Percentiles rank a stretch among this genome's conserved stretches.
Evolutionary conservation across 2,329 filamentous ascomycete species (phyloP).

Genomic region (Nectriaceae sp.): DNA sequence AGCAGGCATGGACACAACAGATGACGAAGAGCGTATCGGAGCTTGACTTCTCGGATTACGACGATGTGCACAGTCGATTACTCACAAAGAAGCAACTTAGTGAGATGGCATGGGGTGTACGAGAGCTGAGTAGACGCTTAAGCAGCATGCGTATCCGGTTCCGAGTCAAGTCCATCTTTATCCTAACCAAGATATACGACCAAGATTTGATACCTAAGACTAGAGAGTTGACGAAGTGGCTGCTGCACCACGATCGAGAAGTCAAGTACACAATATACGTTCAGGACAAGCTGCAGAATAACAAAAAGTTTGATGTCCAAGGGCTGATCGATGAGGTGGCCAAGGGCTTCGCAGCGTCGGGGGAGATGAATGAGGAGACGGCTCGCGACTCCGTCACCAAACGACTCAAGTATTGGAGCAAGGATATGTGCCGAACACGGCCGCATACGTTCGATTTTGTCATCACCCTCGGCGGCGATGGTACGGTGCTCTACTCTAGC

Average conservation of each 20-base stretch:
- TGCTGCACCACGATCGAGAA: constrained; percentile 70
- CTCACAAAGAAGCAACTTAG: constrained; percentile 93
- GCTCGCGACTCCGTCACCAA: constrained; percentile 40
- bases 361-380: constrained; percentile 34
- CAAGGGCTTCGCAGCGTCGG: constrained; percentile 41
- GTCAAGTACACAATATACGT: constrained; percentile 78
- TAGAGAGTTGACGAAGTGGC: constrained; percentile 76
- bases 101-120: constrained; percentile 95
- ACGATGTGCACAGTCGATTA: constrained; percentile 63
- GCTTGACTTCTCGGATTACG: constrained; percentile 38
- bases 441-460: constrained; percentile 94
- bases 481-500: constrained; percentile 94
- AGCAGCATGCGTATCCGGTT: constrained; percentile 82
- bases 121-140: constrained; percentile 84
- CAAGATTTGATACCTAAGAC: constrained; percentile 76
- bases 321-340: constrained; percentile 66
- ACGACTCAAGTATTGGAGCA: constrained; percentile 81
- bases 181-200: constrained; percentile 92
- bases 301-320: constrained; percentile 72
- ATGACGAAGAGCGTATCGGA: constrained; percentile 47
- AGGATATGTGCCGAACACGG: constrained; percentile 71
- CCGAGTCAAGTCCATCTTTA: constrained; percentile 78
- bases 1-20: constrained; percentile 55
- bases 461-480: constrained; percentile 88
- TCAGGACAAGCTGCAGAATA: constrained; percentile 72